phyloP scores from a whole-genome alignment of 768 basidiomycete genomes.

The Naganishia vaughanmartiniae region DNA sequence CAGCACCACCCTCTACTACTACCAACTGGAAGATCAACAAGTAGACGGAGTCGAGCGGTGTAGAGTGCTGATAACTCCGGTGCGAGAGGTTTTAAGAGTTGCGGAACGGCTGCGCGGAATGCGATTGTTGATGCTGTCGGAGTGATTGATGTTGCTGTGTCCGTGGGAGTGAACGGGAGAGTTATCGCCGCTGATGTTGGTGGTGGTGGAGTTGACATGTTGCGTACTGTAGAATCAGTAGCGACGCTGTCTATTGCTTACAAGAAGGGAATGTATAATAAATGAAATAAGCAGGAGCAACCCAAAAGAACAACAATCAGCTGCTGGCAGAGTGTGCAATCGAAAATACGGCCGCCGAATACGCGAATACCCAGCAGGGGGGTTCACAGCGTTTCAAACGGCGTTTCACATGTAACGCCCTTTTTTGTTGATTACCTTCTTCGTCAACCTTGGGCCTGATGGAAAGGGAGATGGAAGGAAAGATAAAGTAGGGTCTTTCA shows the following conservation, averaged over 20 bases:
- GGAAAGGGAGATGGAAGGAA: neutral
- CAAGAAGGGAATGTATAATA: too few relatives aligned
- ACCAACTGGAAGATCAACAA: conserved; percentile 25
- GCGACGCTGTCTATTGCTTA: neutral
- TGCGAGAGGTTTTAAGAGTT: conserved; percentile 6
- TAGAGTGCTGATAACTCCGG: conserved; percentile 31
- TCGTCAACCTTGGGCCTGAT: too few relatives aligned
- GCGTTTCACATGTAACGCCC: neutral
- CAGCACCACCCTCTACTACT: conserved; percentile 28
- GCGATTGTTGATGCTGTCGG: neutral
- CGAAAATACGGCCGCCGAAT: neutral
- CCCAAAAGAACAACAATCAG: neutral
- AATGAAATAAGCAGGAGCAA: neutral
- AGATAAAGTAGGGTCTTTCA: neutral
- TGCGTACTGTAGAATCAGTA: neutral
- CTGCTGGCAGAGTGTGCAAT: neutral
- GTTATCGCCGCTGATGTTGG: neutral
- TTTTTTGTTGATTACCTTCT: too few relatives aligned
- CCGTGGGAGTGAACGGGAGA: neutral
- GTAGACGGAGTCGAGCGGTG: conserved; percentile 26
- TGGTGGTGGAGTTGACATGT: conserved; percentile 10
- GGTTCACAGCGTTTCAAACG: neutral
- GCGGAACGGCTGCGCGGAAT: neutral
- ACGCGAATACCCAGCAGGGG: neutral
- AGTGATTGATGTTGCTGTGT: conserved; percentile 7